A percentile compares a stretch with the other conserved stretches of the same genome.
Evolutionary conservation across 2,329 filamentous ascomycete species (phyloP).

Genomic region (Aspergillus versicolor): DNA sequence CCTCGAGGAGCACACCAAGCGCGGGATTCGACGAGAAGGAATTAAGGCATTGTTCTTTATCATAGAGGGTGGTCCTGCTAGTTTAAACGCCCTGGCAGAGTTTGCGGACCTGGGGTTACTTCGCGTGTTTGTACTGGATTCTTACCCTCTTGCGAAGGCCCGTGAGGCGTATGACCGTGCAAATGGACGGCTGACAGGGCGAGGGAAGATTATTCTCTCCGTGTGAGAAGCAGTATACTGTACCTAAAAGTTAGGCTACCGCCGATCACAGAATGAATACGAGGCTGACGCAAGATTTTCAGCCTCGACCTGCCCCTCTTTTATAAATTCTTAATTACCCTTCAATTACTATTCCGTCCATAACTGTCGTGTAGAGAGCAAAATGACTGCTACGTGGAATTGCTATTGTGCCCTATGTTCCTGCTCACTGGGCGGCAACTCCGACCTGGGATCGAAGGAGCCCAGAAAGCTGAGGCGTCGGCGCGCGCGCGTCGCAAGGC

Average conservation of each 20-base stretch:
- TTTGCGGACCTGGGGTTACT: conserved; percentile 1
- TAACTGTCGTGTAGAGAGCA: not conserved
- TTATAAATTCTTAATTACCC: not conserved
- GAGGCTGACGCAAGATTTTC: not conserved
- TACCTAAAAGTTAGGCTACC: no score
- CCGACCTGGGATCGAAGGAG: not conserved
- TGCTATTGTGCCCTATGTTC: not conserved
- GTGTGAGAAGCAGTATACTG: not conserved
- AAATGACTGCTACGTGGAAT: not conserved
- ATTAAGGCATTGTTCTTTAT: conserved; percentile 18
- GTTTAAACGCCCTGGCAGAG: not conserved
- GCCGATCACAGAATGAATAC: not conserved
- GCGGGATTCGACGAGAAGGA: conserved; percentile 16
- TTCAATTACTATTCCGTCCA: not conserved
- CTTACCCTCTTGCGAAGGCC: not conserved
- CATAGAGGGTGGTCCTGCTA: not conserved
- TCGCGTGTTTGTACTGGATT: conserved; percentile 7
- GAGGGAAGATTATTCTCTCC: conserved; percentile 16
- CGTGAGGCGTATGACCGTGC: conserved; percentile 14
- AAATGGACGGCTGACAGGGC: conserved; percentile 2
- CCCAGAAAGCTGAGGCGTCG: not conserved
- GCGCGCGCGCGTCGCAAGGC: not conserved
- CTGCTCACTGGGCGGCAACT: not conserved
- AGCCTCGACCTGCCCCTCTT: not conserved
- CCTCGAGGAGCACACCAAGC: conserved; percentile 22